Percentiles rank a stretch among this genome's conserved stretches.
Evolutionary conservation across 805 yeast genomes (phyloP).

Genomic region (Wickerhamiella kurtzmanii): DNA sequence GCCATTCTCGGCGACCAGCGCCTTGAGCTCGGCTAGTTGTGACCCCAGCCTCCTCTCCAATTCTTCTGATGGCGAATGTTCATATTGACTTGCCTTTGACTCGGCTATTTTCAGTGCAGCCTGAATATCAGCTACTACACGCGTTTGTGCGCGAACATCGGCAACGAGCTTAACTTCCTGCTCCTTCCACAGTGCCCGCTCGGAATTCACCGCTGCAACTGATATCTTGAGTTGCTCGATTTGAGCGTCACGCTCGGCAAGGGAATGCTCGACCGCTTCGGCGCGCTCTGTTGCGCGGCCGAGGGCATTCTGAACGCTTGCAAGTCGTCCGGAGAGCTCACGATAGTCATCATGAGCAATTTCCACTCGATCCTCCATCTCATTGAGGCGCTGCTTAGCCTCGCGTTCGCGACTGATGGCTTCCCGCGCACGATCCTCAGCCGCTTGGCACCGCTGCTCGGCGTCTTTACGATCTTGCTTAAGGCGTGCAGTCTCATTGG

Average conservation of each 20-base stretch:
- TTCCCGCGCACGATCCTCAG: background rate
- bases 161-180: background rate
- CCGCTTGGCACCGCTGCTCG: background rate
- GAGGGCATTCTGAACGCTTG: background rate
- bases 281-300: background rate
- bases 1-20: background rate
- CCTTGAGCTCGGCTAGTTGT: background rate
- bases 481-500: background rate
- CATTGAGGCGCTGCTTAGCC: background rate
- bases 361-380: background rate
- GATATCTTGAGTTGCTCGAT: background rate
- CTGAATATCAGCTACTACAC: background rate
- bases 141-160: background rate
- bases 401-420: background rate
- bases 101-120: background rate
- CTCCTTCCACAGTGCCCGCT: background rate
- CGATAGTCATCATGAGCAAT: background rate
- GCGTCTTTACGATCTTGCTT: background rate
- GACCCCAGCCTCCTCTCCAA: background rate
- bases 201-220: background rate
- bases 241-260: background rate
- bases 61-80: background rate
- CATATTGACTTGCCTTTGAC: background rate
- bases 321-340: background rate
- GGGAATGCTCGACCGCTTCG: background rate